Evolutionary conservation across 306 rosid genomes (phyloP).

Genomic region (Fagus crenata): DNA sequence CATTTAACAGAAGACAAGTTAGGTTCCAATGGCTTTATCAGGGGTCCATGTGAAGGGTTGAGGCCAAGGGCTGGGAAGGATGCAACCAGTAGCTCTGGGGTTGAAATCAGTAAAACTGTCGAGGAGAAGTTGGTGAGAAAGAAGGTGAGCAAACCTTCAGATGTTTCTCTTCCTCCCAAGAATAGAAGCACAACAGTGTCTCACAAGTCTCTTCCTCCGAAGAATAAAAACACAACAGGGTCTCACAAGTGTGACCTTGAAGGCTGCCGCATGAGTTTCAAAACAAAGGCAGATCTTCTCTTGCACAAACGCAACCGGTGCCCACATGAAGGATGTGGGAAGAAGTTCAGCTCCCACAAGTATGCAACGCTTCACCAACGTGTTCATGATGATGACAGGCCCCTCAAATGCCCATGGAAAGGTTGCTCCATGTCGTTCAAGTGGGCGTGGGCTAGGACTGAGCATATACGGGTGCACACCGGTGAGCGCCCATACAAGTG

Average conservation of each 20-base stretch:
- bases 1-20: slow-evolving; percentile 31
- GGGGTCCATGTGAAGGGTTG: slow-evolving; percentile 93
- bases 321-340: slow-evolving; percentile 89
- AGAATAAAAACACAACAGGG: slow-evolving; percentile 45
- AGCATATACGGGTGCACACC: slow-evolving; percentile 92
- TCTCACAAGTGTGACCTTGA: slow-evolving; percentile 71
- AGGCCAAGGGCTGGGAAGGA: slow-evolving; percentile 69
- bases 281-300: slow-evolving; percentile 59
- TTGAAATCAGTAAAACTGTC: slow-evolving; percentile 26
- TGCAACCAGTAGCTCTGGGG: slow-evolving; percentile 26
- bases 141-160: slow-evolving; percentile 46
- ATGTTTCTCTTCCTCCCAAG: slow-evolving; percentile 34
- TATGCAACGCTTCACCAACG: slow-evolving; percentile 83
- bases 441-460: slow-evolving; percentile 99
- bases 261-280: slow-evolving; percentile 82
- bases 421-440: slow-evolving; percentile 97
- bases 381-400: slow-evolving; percentile 85
- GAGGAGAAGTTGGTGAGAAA: slow-evolving; percentile 46
- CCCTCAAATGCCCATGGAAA: slow-evolving; percentile 96
- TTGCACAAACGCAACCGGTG: slow-evolving; percentile 83
- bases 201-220: slow-evolving; percentile 39
- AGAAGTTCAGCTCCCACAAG: slow-evolving; percentile 90
- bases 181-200: slow-evolving; percentile 43
- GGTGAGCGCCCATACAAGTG: slow-evolving; percentile 95
- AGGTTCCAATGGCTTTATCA: slow-evolving; percentile 46